phyloP scores from a whole-genome alignment of 23 red algal genomes.

The Pyropia haitanensis region DNA sequence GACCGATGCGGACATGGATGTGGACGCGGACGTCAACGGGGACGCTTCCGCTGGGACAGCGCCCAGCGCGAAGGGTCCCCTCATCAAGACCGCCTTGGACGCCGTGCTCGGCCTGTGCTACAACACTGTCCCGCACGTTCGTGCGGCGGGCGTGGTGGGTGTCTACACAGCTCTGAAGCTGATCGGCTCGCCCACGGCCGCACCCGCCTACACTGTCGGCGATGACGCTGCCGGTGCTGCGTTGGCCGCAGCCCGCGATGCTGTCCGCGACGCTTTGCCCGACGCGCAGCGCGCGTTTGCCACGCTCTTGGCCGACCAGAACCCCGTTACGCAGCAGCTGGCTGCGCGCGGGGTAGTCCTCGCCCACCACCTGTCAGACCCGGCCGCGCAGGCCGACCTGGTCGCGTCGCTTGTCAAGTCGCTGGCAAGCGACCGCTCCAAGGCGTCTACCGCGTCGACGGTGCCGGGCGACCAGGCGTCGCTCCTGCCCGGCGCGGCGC shows the following conservation, averaged over 20 bases:
- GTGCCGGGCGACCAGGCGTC: conserved; percentile 47
- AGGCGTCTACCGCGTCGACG: conserved; percentile 23
- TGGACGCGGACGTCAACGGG: background rate
- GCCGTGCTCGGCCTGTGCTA: no score
- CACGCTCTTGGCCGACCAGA: conserved; percentile 33
- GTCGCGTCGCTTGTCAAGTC: conserved; percentile 41
- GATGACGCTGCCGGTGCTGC: no score
- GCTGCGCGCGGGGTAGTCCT: conserved; percentile 51
- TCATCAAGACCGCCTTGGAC: background rate
- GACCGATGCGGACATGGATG: no score
- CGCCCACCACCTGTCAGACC: conserved; percentile 32
- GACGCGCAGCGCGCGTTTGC: conserved; percentile 47
- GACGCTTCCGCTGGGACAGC: background rate
- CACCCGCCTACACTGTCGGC: no score
- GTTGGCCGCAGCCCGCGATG: conserved; percentile 4
- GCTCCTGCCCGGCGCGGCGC: conserved; percentile 8
- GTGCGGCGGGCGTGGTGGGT: no score
- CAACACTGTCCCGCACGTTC: no score
- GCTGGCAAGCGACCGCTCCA: conserved; percentile 19
- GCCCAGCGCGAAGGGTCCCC: background rate
- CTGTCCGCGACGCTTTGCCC: conserved; percentile 13
- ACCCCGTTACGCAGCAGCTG: conserved; percentile 51
- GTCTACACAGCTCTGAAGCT: no score
- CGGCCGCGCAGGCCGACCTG: conserved; percentile 31
- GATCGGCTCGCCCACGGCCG: no score